These are phyloP conservation scores for Solanum dulcamara DNA, from an alignment of 257 asterid species.

Conservation along the genomic window DNA sequence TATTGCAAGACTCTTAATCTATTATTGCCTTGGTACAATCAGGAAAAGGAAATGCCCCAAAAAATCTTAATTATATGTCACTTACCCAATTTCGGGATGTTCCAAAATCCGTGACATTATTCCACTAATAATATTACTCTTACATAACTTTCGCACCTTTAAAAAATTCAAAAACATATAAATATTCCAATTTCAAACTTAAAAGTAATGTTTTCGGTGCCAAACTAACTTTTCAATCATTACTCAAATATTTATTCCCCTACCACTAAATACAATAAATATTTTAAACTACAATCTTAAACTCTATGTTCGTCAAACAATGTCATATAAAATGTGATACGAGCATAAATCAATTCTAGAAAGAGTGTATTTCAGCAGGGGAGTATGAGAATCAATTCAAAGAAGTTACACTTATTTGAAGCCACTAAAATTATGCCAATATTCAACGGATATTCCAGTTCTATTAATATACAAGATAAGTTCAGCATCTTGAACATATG, in stretches of 20 bases:
- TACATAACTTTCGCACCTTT: neutral
- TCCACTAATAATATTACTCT: neutral
- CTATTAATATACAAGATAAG: neutral
- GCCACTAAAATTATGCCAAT: too few relatives aligned
- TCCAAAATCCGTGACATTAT: neutral
- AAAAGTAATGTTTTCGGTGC: neutral
- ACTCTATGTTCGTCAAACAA: neutral
- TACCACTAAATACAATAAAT: neutral
- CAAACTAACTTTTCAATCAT: neutral
- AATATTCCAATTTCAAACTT: neutral
- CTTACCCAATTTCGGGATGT: neutral
- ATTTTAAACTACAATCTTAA: neutral
- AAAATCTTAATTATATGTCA: too few relatives aligned
- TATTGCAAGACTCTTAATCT: neutral
- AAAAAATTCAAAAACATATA: neutral
- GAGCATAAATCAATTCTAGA: neutral
- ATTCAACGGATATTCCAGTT: neutral
- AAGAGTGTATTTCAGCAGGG: too few relatives aligned
- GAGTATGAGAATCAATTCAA: too few relatives aligned
- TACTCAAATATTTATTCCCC: neutral
- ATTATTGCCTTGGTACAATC: neutral
- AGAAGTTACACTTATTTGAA: too few relatives aligned
- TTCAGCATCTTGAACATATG: neutral
- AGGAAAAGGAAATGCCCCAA: neutral
- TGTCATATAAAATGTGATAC: neutral